Percentiles rank a stretch among this genome's conserved stretches.
Conservation (phyloP, 2,329 filamentous ascomycete genomes). For the Cercospora sp. region DNA sequence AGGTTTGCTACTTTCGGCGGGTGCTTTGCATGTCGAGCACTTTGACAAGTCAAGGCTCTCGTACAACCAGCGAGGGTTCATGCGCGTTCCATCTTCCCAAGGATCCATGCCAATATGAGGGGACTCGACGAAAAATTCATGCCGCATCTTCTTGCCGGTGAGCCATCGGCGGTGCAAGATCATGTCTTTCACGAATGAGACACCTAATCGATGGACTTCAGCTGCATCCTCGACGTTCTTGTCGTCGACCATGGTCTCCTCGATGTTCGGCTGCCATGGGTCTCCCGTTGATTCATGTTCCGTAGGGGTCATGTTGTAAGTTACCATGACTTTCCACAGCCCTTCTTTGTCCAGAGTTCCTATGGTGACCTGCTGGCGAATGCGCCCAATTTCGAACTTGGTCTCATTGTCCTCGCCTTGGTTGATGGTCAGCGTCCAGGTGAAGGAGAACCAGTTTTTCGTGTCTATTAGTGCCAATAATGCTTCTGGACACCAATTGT, state of each 20-base stretch:
- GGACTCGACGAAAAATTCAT: constrained; percentile 27
- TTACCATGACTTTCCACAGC: constrained; percentile 25
- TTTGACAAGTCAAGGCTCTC: constrained; percentile 12
- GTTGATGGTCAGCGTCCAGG: constrained; percentile 22
- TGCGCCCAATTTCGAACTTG: constrained; percentile 28
- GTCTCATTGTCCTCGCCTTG: constrained; percentile 2
- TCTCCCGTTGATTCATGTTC: neutral
- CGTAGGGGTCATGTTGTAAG: constrained; percentile 13
- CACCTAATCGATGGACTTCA: constrained; percentile 15
- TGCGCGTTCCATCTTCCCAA: constrained; percentile 27
- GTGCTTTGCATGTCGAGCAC: constrained; percentile 21
- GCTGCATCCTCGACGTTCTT: constrained; percentile 25
- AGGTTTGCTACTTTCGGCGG: neutral
- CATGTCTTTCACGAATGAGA: constrained; percentile 17
- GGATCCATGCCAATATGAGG: constrained; percentile 19
- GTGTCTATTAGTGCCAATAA: constrained; percentile 25
- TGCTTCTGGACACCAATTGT: constrained; percentile 26
- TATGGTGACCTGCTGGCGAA: constrained; percentile 25
- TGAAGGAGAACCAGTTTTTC: constrained; percentile 28
- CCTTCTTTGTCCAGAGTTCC: constrained; percentile 22
- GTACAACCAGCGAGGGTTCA: constrained; percentile 31
- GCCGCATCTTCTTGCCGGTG: constrained; percentile 22
- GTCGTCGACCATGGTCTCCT: constrained; percentile 31
- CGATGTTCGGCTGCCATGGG: constrained; percentile 20
- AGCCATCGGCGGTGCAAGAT: constrained; percentile 21